Base-by-base conservation (phyloP, 176 grass and related monocot species). In the Oryza brachyantha region DNA sequence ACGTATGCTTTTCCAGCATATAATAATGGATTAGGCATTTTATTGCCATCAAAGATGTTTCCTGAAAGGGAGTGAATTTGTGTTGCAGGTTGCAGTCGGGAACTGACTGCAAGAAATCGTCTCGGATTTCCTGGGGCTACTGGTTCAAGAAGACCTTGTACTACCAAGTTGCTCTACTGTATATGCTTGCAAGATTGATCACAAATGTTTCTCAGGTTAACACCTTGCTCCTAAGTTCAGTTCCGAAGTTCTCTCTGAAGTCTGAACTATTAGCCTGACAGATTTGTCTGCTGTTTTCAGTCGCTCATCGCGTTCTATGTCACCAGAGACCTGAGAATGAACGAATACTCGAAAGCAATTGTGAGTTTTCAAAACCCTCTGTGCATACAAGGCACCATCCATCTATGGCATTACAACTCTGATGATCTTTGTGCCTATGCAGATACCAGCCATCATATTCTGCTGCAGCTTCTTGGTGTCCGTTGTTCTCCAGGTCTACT, bases 91-190 rank as follows among this genome's bases (percentile, higher is more conserved):
- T 90, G 70, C 85, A 88, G 68, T 80, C 67, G 6, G 81, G 79
- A 72, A 32, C 75, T 25, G 46, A 85, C 68, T 90, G 78, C 16
- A 90, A 86, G 77, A 85, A 87, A 32, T 61, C 42, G 79, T 40
- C 69, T 66, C 66, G 85, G 63, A 90, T 93, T 29, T 84, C 69
- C 10, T 93, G 91, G 91, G 54, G 78, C 1, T 89, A 93, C 74
- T 93, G 91, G 91, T 93, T 93, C 70, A 90, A 85, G 74, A 93
- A 93, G 75, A 54, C 80, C 19, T 59, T 93, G 12, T 93, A 93
- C 74, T 93, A 87, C 72, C 91, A 88, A 83, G 91, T 93, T 26
- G 87, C 91, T 38, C 64, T 93, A 25, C 69, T 90, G 1, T 90
- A 90, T 66, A 90, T 88, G 87, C 78, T 93, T 7, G 86, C 87